These are phyloP conservation scores for Ceratocystis variospora DNA, from an alignment of 2,329 filamentous ascomycete species.

Conservation along the genomic window DNA sequence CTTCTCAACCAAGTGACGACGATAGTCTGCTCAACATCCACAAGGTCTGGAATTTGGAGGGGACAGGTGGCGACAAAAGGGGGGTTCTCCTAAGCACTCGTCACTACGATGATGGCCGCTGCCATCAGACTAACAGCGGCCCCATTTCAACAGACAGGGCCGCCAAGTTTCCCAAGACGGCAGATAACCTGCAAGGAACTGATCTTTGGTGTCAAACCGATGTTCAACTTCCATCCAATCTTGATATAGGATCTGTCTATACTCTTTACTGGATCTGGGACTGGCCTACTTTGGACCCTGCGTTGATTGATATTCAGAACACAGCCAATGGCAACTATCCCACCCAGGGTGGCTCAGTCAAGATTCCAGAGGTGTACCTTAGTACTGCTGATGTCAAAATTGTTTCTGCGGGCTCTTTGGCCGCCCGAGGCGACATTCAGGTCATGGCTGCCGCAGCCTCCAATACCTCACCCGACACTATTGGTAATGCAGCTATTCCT, in stretches of 20 bases:
- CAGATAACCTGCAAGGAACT: slow-evolving; percentile 38
- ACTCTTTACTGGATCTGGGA: slow-evolving; percentile 97
- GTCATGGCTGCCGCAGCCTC: slow-evolving; percentile 1
- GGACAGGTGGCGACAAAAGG: slow-evolving; percentile 64
- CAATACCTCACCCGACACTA: slow-evolving; percentile 25
- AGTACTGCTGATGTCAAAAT: slow-evolving; percentile 32
- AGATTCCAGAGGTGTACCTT: slow-evolving; percentile 30
- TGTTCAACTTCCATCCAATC: slow-evolving; percentile 56
- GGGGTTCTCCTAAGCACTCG: slow-evolving; percentile 64
- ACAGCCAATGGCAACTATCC: slow-evolving; percentile 32
- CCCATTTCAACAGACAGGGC: slow-evolving; percentile 47
- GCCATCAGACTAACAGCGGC: slow-evolving; percentile 61
- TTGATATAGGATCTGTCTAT: slow-evolving; percentile 49
- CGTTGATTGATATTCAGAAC: slow-evolving; percentile 29
- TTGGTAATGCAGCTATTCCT: slow-evolving; percentile 33
- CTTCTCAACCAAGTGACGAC: slow-evolving; percentile 39
- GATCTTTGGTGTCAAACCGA: slow-evolving; percentile 72
- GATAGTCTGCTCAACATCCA: slow-evolving; percentile 52
- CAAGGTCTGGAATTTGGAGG: slow-evolving; percentile 62
- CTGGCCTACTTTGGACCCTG: slow-evolving; percentile 53
- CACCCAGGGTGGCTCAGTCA: slow-evolving; percentile 20
- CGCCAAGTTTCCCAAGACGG: slow-evolving; percentile 36
- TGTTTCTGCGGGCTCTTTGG: slow-evolving; percentile 18
- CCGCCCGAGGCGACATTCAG: background rate
- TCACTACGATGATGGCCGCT: slow-evolving; percentile 81